Evolutionary conservation across 495 filamentous ascomycete genomes (phyloP), one percentile per base, ranked within the genome.

Genomic region (Tuber brumale): DNA sequence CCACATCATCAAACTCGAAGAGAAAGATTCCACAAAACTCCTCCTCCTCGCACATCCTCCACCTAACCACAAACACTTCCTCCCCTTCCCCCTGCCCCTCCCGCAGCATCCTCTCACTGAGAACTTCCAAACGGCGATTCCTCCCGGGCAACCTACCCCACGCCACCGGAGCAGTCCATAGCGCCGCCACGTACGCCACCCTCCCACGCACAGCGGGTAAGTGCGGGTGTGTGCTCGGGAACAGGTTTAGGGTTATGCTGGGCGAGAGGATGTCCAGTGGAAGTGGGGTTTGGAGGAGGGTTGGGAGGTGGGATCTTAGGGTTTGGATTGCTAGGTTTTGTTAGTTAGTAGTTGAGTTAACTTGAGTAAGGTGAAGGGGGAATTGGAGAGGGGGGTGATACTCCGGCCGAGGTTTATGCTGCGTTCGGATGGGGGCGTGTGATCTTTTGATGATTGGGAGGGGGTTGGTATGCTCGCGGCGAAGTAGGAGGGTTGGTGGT

Each of bases 151-250:
- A 87, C 51, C 92, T 90, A 79, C 96, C 94, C 95, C 95, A 99
- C 27, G 94, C 96, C 39, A 99, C 89, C 0, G 95, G 95, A 1
- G 94, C 91, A 3, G 95, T 97, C 94, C 94, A 97, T 23, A 99
- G 86, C 2, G 95, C 95, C 31, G 95, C 94, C 66, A 91, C 91
- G 84, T 99, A 99, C 44, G 93, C 90, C 21, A 97, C 92, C 44
- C 93, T 89, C 69, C 95, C 95, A 9, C 92, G 91, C 71, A 97
- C 96, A 14, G 90, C 92, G 70, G 95, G 95, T 19, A 99, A 92
- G 83, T 97, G 92, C 3, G 94, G 96, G 82, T 99, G 96, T 0
- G 95, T 97, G 3, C 94, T 94, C 42, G 95, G 95, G 85, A 99
- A 99, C 74, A 98, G 92, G 84, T 97, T 92, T 42, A 99, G 90